phyloP scores from a whole-genome alignment of 2,329 filamentous ascomycete genomes.

The Penicillium sp. region DNA sequence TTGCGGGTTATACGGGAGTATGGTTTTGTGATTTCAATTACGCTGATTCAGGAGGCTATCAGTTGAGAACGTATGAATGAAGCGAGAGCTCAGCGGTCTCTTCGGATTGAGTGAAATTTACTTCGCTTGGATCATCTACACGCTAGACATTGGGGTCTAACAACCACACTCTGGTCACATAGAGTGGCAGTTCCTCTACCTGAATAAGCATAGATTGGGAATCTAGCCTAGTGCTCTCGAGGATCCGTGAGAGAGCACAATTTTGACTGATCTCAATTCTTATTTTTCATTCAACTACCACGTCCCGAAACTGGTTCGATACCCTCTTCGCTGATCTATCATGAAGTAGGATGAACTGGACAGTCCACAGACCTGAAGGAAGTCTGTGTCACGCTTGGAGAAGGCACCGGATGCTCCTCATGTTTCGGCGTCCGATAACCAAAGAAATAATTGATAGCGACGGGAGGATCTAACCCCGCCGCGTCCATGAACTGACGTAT shows the following conservation, averaged over 20 bases:
- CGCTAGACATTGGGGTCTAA: too few relatives aligned
- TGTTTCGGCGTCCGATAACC: slow-evolving; percentile 33
- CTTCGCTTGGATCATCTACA: too few relatives aligned
- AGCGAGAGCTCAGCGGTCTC: too few relatives aligned
- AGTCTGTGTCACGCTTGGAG: slow-evolving; percentile 20
- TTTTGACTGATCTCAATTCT: neutral
- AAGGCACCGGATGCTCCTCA: slow-evolving; percentile 4
- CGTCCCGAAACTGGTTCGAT: neutral
- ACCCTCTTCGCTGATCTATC: neutral
- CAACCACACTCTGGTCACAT: too few relatives aligned
- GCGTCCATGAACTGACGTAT: slow-evolving; percentile 36
- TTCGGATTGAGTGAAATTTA: too few relatives aligned
- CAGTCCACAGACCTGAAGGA: slow-evolving; percentile 21
- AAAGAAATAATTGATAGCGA: slow-evolving; percentile 44
- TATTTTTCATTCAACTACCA: neutral
- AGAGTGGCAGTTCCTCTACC: too few relatives aligned
- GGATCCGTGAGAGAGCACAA: too few relatives aligned
- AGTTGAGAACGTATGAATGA: neutral
- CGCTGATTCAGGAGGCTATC: neutral
- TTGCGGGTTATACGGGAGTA: slow-evolving; percentile 1
- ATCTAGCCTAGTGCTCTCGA: too few relatives aligned
- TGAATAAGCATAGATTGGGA: too few relatives aligned
- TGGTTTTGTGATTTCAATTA: slow-evolving; percentile 9
- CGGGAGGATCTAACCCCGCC: slow-evolving; percentile 28
- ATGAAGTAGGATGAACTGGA: neutral